phyloP scores from a whole-genome alignment of 495 filamentous ascomycete species.

The Neurospora sp. region DNA sequence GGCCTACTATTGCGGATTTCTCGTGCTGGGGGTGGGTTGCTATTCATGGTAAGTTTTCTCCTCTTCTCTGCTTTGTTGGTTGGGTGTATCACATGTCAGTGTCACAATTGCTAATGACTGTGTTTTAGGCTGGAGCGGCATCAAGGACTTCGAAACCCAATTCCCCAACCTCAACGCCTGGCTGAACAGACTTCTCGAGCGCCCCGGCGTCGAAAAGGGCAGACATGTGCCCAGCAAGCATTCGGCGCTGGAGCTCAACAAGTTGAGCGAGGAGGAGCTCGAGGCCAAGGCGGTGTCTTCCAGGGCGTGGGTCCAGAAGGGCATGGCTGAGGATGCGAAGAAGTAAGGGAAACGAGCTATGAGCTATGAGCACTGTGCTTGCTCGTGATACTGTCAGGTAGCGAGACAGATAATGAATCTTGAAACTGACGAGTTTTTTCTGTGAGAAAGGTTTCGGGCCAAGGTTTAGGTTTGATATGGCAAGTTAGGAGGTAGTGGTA shows the following conservation, averaged over 20 bases:
- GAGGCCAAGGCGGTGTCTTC: constrained; percentile 39
- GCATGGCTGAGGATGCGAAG: constrained; percentile 51
- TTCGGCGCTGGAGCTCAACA: constrained; percentile 43
- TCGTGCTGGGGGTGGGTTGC: constrained; percentile 70
- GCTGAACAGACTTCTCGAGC: constrained; percentile 49
- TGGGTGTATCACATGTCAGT: not conserved
- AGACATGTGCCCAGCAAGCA: constrained; percentile 63
- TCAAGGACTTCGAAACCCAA: constrained; percentile 53
- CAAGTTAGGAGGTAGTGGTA: not conserved
- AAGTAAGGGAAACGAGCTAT: constrained; percentile 38
- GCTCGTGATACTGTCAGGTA: not conserved
- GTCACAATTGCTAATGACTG: not conserved
- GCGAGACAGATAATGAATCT: not conserved
- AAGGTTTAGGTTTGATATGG: not conserved
- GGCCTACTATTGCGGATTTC: constrained; percentile 77
- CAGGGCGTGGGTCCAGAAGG: constrained; percentile 51
- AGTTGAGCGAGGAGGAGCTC: constrained; percentile 31
- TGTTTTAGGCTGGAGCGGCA: constrained; percentile 52
- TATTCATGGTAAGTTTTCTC: constrained; percentile 22
- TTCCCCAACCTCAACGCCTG: constrained; percentile 66
- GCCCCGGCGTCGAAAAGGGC: constrained; percentile 67
- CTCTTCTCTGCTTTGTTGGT: not conserved
- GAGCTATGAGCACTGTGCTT: not conserved
- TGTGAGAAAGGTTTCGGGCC: not conserved
- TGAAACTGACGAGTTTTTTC: not conserved